Evolutionary conservation across 805 yeast genomes (phyloP).

Genomic region (Metschnikowia drakensbergensis): DNA sequence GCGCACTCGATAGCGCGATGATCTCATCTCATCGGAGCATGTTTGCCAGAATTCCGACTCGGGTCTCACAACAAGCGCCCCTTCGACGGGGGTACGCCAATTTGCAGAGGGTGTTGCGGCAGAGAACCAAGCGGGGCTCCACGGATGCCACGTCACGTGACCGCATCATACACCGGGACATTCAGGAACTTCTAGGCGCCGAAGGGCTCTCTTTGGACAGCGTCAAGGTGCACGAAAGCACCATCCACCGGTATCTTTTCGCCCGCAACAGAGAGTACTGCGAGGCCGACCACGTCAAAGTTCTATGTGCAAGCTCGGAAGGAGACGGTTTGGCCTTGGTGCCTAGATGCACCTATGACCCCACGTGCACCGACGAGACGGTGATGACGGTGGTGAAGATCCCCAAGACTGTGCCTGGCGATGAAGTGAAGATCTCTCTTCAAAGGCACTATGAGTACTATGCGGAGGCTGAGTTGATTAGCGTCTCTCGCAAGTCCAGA

Average conservation of each 20-base stretch:
- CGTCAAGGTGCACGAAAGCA: conserved; percentile 19
- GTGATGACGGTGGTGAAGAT: conserved; percentile 25
- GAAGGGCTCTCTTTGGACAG: conserved; percentile 13
- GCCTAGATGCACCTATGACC: conserved; percentile 18
- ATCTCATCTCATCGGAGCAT: conserved; percentile 1
- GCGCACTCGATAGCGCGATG: not conserved
- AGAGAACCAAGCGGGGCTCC: conserved; percentile 31
- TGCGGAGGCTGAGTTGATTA: conserved; percentile 29
- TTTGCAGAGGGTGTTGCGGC: conserved; percentile 1
- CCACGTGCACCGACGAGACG: conserved; percentile 6
- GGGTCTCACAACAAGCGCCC: not conserved
- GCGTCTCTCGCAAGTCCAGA: conserved; percentile 14
- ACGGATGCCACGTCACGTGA: conserved; percentile 27
- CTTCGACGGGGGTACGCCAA: conserved; percentile 1
- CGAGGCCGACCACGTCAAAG: conserved; percentile 16
- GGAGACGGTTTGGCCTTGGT: conserved; percentile 38
- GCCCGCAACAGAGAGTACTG: conserved; percentile 15
- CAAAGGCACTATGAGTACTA: conserved; percentile 28
- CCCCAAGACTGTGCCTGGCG: conserved; percentile 41
- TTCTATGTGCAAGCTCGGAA: conserved; percentile 28
- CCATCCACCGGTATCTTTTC: conserved; percentile 25
- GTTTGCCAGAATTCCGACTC: not conserved
- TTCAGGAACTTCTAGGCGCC: conserved; percentile 19
- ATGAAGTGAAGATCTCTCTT: conserved; percentile 27
- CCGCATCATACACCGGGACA: conserved; percentile 24